Conservation (phyloP, 2,329 filamentous ascomycete genomes). For the Neofusicoccum sp. region DNA sequence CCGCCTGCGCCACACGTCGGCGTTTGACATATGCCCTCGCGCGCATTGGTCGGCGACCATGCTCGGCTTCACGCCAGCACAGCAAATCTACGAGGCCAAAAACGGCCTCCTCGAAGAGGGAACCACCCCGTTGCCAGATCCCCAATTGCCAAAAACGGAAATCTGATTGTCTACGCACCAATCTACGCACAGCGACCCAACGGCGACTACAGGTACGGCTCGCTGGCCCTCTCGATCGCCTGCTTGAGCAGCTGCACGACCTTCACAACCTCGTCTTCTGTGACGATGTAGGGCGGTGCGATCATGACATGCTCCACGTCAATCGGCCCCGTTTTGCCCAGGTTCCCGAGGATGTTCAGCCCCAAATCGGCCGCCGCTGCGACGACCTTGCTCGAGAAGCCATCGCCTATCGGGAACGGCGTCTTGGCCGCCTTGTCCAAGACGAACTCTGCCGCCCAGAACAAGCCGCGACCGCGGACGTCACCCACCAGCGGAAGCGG, state of each 20-base stretch:
- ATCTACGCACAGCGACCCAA: background rate
- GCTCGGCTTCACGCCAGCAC: background rate
- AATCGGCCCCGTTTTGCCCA: slow-evolving; percentile 7
- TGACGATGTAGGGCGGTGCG: slow-evolving; percentile 10
- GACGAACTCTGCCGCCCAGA: slow-evolving; percentile 4
- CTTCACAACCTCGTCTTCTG: slow-evolving; percentile 2
- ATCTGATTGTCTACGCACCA: background rate
- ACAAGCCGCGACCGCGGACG: slow-evolving; percentile 9
- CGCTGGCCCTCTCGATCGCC: slow-evolving; percentile 11
- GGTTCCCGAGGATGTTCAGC: slow-evolving; percentile 8
- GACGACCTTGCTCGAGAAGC: slow-evolving; percentile 10
- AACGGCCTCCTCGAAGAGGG: background rate
- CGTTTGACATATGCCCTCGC: background rate
- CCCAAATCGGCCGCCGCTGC: background rate
- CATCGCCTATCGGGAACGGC: background rate
- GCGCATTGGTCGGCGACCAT: background rate
- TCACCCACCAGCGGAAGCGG: slow-evolving; percentile 13
- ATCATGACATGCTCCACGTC: slow-evolving; percentile 17
- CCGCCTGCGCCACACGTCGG: background rate
- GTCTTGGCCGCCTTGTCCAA: slow-evolving; percentile 8
- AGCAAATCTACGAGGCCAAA: background rate
- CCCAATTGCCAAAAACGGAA: background rate
- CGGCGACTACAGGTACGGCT: slow-evolving; percentile 7
- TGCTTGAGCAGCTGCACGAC: slow-evolving; percentile 5
- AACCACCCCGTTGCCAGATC: background rate